Conservation (phyloP, 208 protist species). For the Trypanosoma rangeli region DNA sequence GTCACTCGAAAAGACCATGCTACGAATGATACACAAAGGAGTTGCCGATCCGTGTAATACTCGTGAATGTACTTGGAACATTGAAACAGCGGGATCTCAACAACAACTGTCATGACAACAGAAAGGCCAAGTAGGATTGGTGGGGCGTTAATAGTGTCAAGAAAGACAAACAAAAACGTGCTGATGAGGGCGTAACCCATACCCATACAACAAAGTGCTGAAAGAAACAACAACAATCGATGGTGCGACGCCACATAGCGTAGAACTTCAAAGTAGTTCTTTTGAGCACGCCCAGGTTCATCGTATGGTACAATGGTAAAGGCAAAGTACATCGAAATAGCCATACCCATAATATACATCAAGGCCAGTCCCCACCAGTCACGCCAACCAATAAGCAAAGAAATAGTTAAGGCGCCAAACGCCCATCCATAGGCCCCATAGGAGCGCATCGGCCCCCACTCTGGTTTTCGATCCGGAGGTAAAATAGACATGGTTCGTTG, state of each 20-base stretch:
- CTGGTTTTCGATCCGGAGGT: conserved; percentile 17
- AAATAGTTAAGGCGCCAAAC: conserved; percentile 9
- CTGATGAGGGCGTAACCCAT: conserved; percentile 28
- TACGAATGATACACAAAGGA: conserved; percentile 24
- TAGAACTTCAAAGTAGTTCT: conserved; percentile 27
- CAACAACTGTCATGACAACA: conserved; percentile 31
- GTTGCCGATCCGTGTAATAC: conserved; percentile 15
- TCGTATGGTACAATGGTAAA: conserved; percentile 13
- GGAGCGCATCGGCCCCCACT: conserved; percentile 26
- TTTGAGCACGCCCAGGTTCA: background rate
- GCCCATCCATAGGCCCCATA: conserved; percentile 25
- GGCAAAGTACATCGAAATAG: background rate
- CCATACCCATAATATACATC: conserved; percentile 10
- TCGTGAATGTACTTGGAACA: conserved; percentile 20
- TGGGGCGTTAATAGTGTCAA: conserved; percentile 25
- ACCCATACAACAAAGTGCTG: conserved; percentile 25
- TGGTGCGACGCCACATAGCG: conserved; percentile 18
- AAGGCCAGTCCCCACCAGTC: conserved; percentile 1
- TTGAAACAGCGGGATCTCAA: conserved; percentile 39
- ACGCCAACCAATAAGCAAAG: background rate
- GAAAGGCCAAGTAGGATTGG: conserved; percentile 30
- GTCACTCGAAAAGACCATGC: conserved; percentile 28
- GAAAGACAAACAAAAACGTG: conserved; percentile 39
- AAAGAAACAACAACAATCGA: conserved; percentile 19
- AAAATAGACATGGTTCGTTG: conserved; percentile 22